Base-by-base conservation (phyloP, 1,284 basidiomycete genomes). In the Jaminaea rosea region DNA sequence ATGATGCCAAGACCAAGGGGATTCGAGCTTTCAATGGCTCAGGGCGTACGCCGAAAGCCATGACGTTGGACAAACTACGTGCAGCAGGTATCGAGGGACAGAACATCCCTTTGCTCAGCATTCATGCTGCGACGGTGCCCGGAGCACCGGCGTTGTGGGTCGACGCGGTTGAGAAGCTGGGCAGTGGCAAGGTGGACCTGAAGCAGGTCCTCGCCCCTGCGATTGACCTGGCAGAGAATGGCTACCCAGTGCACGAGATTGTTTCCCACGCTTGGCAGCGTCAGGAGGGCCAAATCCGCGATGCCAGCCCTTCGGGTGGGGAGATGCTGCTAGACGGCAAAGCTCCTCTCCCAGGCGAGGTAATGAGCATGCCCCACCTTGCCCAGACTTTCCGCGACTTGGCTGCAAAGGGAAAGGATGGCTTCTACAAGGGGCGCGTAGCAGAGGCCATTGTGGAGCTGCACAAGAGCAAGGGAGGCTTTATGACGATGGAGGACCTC, bases 81-180 rank as follows among this genome's bases (percentile, higher is more conserved):
- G 75, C 78, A 44, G 82, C 82, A 34, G 91, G 92, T 26, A 75
- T 92, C 48, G 80, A 76, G 0, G 84, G 85, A 1, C 67, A 75
- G 37, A 78, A 75, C 29, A 73, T 77, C 27, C 72, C 71, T 11
- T 49, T 61, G 13, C 60, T 53, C 51, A 69, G 69, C 59, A 76
- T 93, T 34, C 92, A 93, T 72, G 80, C 84, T 11, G 91, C 91
- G 5, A 97, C 93, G 0, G 90, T 96, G 2, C 93, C 93, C 56
- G 90, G 92, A 44, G 86, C 88, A 17, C 87, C 91, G 1, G 88
- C 89, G 19, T 88, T 88, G 10, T 97, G 92, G 91, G 79, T 87
- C 27, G 93, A 94, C 73, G 87, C 89, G 0, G 80, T 94, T 44
- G 81, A 86, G 52, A 78, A 79, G 47, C 83, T 94, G 51, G 93